Base-by-base conservation (phyloP, 2,329 filamentous ascomycete species). In the Penicillium sp. region DNA sequence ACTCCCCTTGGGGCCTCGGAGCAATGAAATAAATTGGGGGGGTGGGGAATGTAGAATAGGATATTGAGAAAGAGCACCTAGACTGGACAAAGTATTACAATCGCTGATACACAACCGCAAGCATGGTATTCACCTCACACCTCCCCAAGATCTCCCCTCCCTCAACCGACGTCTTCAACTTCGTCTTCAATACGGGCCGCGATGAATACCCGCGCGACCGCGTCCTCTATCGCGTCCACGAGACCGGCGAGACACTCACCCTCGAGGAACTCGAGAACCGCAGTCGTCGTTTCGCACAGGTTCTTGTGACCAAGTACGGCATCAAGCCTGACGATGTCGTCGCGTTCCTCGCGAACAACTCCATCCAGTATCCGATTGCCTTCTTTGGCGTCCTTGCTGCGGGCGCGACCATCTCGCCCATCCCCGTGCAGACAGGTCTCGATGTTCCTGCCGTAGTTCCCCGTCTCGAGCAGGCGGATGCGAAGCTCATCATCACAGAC, bases 301-400 rank as follows among this genome's bases (percentile, higher is more conserved):
- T 53, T 3, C 45, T 64, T 11, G 58, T 51, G 41, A 31, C 23
- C 1, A 50, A 58, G 44, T 64, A 57, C 21, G 48, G 38, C 17
- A 49, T 64, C 13, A 54, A 49, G 38, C 57, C 58, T 21, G 54
- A 64, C n/a, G 61, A 64, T 46, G 61, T 64, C 7, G 54, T 64
- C 6, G 61, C 51, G 3, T 61, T 64, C 29, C 58, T 64, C 7
- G 61, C 61, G 2, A 49, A 56, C 30, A 56, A 56, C 11, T 56
- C 53, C 66, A 68, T 71, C 30, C 54, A 68, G 47, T 71, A 71
- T 51, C 70, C 70, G 2, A 65, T 71, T 35, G 67, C 66, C 26
- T 70, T 67, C 63, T 68, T 64, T 35, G 69, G 66, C 11, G 61
- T 58, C 5, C 50, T 71, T 7, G 70, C 70, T 29, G 64, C 69